Evolutionary conservation across 495 filamentous ascomycete species (phyloP), one percentile per base, ranked within the genome.

Genomic region (Talaromyces nanjingensis): DNA sequence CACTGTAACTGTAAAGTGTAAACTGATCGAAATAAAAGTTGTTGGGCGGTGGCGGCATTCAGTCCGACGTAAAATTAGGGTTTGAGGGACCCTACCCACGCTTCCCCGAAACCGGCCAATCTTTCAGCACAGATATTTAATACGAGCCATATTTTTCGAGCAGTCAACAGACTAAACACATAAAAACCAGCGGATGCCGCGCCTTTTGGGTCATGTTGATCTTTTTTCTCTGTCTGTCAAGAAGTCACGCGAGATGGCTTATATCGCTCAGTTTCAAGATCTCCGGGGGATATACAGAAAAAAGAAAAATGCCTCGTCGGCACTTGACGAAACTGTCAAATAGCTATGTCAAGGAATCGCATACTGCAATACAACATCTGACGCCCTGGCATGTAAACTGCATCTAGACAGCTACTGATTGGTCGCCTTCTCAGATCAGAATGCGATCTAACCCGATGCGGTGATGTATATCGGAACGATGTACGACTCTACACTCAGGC

Each of bases 91-190:
- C 37, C 37, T 42, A 42, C 14, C 37, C 37, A 42, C 37, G 49
- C 49, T 53, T 4, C 56, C 16, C 56, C 56, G 56, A 37, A 33
- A 59, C 31, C 56, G 56, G 56, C 56, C 56, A 59, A 59, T 59
- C 56, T 37, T 25, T 20, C 56, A 18, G 29, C 56, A 16, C 56
- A 18, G 27, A 33, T 27, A 59, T 22, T 37, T 37, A 59, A 59
- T 22, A 59, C 27, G 18, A 53, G 49, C 22, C 49, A 9, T 25
- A 14, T 42, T 29, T 56, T 56, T 56, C 53, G 24, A 54, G 24
- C 54, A 11, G 18, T 37, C 18, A 8, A 18, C 14, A 59, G 22
- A 24, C 22, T 24, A 24, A 24, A 24, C 22, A 2, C 31, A 59
- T 33, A 59, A 59, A 31, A 59, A 34, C 16, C n/a, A 55, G 56